Evolutionary conservation across 306 rosid genomes (phyloP), one percentile per base, ranked within the genome.

Genomic region (Gastrolobium villosum): DNA sequence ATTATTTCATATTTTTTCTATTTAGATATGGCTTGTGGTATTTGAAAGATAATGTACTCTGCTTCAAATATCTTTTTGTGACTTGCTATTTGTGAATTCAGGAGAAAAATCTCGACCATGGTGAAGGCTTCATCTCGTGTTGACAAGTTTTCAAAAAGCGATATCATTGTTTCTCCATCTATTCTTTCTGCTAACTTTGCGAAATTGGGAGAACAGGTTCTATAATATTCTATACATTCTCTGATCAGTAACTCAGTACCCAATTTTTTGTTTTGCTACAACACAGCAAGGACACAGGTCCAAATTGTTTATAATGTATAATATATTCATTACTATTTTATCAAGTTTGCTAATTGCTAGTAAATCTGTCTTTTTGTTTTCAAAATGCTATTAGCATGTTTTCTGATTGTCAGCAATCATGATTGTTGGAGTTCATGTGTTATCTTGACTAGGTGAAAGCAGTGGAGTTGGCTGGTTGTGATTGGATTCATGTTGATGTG

Each of bases 381-480:
- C 64, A 36, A 81, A 77, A 67, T 30, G 74, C 74, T 46, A 9
- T 85, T 65, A 83, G 45, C 57, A 13, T 61, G 31, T 74, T 48
- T 61, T 80, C 52, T 52, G 45, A 62, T 60, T 78, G 57, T 31
- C 72, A 49, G 55, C 49, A 64, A 60, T 76, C 70, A 48, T 79
- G 81, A 77, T 52, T 45, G 65, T 85, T 79, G 74, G 54, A 70
- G 68, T 81, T 86, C 75, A 79, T 53, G 72, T 81, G 64, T 82
- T 46, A 54, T 64, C 72, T 78, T 80, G 20, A 77, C 77, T 52
- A 96, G 98, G 97, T 96, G 56, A 93, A 96, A 90, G 99, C 99
- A 72, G 94, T 95, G 54, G 99, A 96, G 86, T 81, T 96, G 92
- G 99, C 99, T 11, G 99, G 99, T 72, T 93, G 99, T 89, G 99